Evolutionary conservation across 495 filamentous ascomycete genomes (phyloP), one percentile per base, ranked within the genome.

Genomic region (Stereocaulon alpinum): DNA sequence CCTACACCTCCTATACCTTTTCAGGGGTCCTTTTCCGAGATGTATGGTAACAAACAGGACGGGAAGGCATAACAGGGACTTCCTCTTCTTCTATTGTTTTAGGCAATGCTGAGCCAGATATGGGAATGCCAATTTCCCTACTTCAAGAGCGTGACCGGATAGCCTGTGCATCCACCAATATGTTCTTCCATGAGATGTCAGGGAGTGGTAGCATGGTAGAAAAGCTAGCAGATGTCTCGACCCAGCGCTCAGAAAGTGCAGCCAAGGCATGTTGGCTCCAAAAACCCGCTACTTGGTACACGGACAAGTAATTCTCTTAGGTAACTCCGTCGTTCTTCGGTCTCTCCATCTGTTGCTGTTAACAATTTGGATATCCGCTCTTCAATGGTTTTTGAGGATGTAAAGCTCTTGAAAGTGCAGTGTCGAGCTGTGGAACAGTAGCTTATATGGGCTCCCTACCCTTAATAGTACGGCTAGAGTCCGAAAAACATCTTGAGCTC

Each of bases 141-240:
- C 61, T 76, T 77, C 32, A 81, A 56, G 4, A 83, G 44, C n/a
- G 70, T 79, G 7, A 72, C 73, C 12, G 82, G 63, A 4, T 67
- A 24, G 5, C 71, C 73, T 2, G 70, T 59, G 12, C 62, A 51
- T 78, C 67, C 3, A 82, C 71, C 34, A 82, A 64, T 37, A 84
- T 73, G 64, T 82, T 82, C n/a, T 68, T 65, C 7, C 70, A 56
- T 1, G 70, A 76, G 9, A 83, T 66, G 51, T 81, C 69, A 41
- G 76, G 66, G 40, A 82, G 76, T 58, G 66, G 71, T 12, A 82
- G 70, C 52, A 76, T 66, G 0, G 71, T 74, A 2, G 29, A 17
- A 40, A 57, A 20, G 11, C 40, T 22, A 2, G 29, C 27, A 15
- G 29, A 40, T 6, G 27, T 24, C 41, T 43, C 12, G 17, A 15